Base-by-base conservation (phyloP, 2,329 filamentous ascomycete species). In the Exophiala alcalophila region DNA sequence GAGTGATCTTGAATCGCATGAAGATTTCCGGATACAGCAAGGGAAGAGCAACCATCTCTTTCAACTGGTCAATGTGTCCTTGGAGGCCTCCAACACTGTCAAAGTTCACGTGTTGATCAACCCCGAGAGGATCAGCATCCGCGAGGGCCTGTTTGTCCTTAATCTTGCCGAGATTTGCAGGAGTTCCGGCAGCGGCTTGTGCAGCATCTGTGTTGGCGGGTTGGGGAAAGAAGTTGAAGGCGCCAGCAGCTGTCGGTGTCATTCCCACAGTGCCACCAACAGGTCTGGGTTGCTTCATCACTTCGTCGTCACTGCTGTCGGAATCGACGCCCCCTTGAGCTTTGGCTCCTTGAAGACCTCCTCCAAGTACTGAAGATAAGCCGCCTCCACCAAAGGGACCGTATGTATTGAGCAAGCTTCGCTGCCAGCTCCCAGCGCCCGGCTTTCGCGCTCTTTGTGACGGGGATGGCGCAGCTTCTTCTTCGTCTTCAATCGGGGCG, bases 11-110 rank as follows among this genome's bases (percentile, higher is more conserved):
- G 64, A 97, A 94, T 50, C 82, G 83, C 52, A 83, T 76, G 64
- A 97, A 98, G 28, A 97, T 81, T 64, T 98, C 92, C 0, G 92
- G 92, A 59, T 98, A 98, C 4, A 97, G 77, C 14, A 98, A 71
- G 2, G 92, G 92, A 48, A 98, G 76, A 54, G 91, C 86, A 12
- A 98, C 91, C 92, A 98, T 98, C 68, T 98, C 92, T 66, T 98
- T 97, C 50, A 98, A 74, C 64, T 96, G 88, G 61, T 96, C 89
- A 61, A 98, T 96, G 61, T 97, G 91, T 24, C 87, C 84, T 61
- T 94, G 83, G 30, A 98, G 70, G 27, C 92, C 92, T 59, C 92
- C 92, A 42, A 98, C 90, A 53, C 90, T 87, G 63, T 86, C 91
- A 62, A 98, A 96, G 60, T 90, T 90, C 49, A 98, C 88, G 58